Percentiles rank a stretch among this genome's conserved stretches.
phyloP scores from a whole-genome alignment of 1,139 yeast species.

The Scheffersomyces lignicola region DNA sequence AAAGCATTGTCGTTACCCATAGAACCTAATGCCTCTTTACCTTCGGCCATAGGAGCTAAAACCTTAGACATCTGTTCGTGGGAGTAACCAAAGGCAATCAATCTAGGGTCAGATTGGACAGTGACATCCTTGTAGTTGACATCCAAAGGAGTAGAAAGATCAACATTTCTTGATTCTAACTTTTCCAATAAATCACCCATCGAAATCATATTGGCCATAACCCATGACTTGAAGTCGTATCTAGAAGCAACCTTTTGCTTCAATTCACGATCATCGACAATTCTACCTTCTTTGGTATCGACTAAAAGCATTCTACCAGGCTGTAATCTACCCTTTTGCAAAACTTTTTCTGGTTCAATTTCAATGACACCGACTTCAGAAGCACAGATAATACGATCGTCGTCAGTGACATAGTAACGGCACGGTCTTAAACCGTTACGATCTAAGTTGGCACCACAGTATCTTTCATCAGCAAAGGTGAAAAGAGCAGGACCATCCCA shows the following conservation, averaged over 20 bases:
- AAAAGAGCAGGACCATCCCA: conserved; percentile 99
- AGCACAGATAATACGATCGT: conserved; percentile 95
- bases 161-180: conserved; percentile 50
- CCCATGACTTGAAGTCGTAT: conserved; percentile 93
- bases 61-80: conserved; percentile 84
- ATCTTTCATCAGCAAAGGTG: conserved; percentile 95
- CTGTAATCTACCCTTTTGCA: conserved; percentile 89
- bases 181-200: conserved; percentile 72
- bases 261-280: conserved; percentile 90
- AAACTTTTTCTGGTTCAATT: conserved; percentile 77
- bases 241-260: conserved; percentile 80
- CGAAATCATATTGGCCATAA: conserved; percentile 79
- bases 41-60: conserved; percentile 94
- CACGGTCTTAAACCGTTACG: conserved; percentile 98
- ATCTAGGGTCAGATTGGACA: conserved; percentile 79
- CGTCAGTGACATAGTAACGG: conserved; percentile 92
- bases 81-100: conserved; percentile 87
- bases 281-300: conserved; percentile 88
- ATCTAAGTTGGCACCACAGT: conserved; percentile 97
- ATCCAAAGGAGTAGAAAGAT: conserved; percentile 23
- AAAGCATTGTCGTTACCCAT: conserved; percentile 99
- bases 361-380: conserved; percentile 97
- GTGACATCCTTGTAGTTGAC: conserved; percentile 26
- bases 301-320: conserved; percentile 97
- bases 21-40: conserved; percentile 93